Evolutionary conservation across 805 yeast genomes (phyloP).

Genomic region (Cyberlindnera maclurae): DNA sequence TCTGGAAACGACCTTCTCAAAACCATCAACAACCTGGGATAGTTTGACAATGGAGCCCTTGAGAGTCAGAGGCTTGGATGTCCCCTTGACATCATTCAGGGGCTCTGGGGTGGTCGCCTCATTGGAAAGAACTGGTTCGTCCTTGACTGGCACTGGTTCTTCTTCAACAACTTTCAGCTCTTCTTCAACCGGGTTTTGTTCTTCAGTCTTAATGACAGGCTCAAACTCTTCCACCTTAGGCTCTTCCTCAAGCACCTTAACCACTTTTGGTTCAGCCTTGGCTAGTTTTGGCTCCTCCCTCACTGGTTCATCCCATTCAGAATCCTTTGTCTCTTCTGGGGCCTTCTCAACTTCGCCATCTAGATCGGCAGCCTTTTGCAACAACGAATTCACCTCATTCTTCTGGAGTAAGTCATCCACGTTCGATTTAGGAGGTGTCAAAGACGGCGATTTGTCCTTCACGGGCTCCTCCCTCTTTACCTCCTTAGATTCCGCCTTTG

Average conservation of each 20-base stretch:
- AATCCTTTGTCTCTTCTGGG: constrained; percentile 11
- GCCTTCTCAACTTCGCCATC: constrained; percentile 32
- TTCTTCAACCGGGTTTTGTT: constrained; percentile 17
- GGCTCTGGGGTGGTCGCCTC: constrained; percentile 2
- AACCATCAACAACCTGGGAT: constrained; percentile 45
- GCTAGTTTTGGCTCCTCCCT: constrained; percentile 9
- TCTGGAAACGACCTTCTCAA: constrained; percentile 48
- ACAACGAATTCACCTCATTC: constrained; percentile 38
- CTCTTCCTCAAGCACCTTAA: constrained; percentile 7
- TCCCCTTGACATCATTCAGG: constrained; percentile 1
- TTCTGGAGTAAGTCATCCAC: constrained; percentile 43
- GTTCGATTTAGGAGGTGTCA: constrained; percentile 32
- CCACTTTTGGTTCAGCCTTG: constrained; percentile 7
- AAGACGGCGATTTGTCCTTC: constrained; percentile 17
- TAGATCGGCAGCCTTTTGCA: constrained; percentile 38
- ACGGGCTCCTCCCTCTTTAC: constrained; percentile 17
- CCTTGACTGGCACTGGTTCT: constrained; percentile 10
- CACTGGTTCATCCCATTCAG: constrained; percentile 29
- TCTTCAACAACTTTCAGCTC: constrained; percentile 14
- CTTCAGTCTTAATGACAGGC: constrained; percentile 8
- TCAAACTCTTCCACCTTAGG: constrained; percentile 10
- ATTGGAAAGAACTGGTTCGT: constrained; percentile 3
- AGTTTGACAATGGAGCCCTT: constrained; percentile 67
- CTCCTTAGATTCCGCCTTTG: constrained; percentile 18
- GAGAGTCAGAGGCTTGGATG: constrained; percentile 47